Conservation (phyloP, 139 green algal genomes). For the Micromonas commoda region DNA sequence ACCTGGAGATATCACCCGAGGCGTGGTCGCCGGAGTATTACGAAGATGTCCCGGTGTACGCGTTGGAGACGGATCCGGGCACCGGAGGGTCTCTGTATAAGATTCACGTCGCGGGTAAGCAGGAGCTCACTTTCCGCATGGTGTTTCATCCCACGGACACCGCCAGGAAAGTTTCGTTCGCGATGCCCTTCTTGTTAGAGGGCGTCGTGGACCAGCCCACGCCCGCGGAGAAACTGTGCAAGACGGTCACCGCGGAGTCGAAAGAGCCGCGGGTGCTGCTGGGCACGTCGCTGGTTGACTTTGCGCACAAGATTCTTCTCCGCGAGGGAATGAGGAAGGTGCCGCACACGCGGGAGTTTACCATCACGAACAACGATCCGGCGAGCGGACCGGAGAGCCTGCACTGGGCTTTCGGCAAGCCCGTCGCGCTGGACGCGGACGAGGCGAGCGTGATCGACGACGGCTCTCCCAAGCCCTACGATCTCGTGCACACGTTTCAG, state of each 20-base stretch:
- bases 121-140: slow-evolving; percentile 14
- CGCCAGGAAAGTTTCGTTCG: slow-evolving; percentile 16
- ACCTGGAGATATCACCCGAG: slow-evolving; percentile 50
- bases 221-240: background rate
- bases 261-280: slow-evolving; percentile 51
- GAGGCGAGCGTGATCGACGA: background rate
- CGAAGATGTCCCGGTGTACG: slow-evolving; percentile 50
- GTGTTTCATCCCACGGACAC: slow-evolving; percentile 23
- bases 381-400: background rate
- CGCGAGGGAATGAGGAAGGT: slow-evolving; percentile 45
- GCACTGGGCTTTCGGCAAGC: background rate
- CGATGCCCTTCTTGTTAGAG: slow-evolving; percentile 16
- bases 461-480: background rate
- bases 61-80: background rate
- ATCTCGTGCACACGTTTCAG: background rate
- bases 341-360: slow-evolving; percentile 42
- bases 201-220: background rate
- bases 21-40: slow-evolving; percentile 53
- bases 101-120: slow-evolving; percentile 14
- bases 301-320: slow-evolving; percentile 53
- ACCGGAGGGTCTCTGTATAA: slow-evolving; percentile 4
- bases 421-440: too few species aligned
- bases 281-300: slow-evolving; percentile 52
- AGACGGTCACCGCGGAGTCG: slow-evolving; percentile 8
- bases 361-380: slow-evolving; percentile 38